Evolutionary conservation across 192 early-diverging fungal genomes (phyloP).

Genomic region (Dimargaris cristalligena): DNA sequence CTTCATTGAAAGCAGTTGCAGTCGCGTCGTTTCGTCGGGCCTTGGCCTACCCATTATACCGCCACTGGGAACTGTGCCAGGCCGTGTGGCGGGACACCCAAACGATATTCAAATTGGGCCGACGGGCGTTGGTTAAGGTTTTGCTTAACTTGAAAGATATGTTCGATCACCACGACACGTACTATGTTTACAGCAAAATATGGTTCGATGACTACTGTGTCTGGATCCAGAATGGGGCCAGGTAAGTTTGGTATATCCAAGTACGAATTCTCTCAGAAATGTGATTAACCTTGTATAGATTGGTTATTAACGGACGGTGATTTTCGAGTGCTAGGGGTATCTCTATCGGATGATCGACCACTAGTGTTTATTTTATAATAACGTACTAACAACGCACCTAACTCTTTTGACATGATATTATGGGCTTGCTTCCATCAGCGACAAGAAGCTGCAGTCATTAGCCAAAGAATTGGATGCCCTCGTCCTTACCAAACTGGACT

Average conservation of each 20-base stretch:
- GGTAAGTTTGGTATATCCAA: conserved; percentile 25
- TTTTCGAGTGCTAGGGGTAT: conserved; percentile 8
- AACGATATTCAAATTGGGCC: conserved; percentile 66
- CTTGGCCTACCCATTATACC: conserved; percentile 73
- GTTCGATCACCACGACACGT: conserved; percentile 72
- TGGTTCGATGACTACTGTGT: conserved; percentile 92
- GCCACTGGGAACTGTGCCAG: conserved; percentile 56
- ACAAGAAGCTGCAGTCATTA: conserved; percentile 52
- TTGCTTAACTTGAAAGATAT: conserved; percentile 63
- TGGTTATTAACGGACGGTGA: neutral
- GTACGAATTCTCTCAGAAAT: no score
- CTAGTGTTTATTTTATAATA: conserved; percentile 1
- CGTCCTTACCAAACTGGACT: conserved; percentile 42
- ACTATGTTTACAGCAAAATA: conserved; percentile 75
- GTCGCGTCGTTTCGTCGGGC: conserved; percentile 57
- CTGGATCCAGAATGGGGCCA: conserved; percentile 67
- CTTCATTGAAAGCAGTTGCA: conserved; percentile 39
- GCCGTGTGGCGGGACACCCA: conserved; percentile 69
- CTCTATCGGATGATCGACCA: neutral
- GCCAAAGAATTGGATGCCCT: conserved; percentile 65
- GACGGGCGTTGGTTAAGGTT: conserved; percentile 56
- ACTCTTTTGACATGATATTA: neutral
- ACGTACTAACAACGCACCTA: neutral
- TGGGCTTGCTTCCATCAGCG: conserved; percentile 21
- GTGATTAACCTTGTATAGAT: neutral